Evolutionary conservation across 805 yeast genomes (phyloP), one percentile per base, ranked within the genome.

Genomic region (Yarrowia bubula): DNA sequence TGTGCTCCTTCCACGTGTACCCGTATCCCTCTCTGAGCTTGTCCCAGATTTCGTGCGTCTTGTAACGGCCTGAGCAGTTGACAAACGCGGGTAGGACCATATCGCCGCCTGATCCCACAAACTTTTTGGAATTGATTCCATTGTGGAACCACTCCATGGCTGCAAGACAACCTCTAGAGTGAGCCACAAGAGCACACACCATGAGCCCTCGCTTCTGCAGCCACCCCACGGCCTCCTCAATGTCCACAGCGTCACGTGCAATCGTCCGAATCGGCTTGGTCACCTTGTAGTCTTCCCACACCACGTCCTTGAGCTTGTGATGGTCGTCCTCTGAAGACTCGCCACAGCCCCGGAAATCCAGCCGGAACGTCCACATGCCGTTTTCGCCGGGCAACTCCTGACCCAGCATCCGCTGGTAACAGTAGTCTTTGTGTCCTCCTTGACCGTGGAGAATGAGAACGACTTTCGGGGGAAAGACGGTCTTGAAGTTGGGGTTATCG

Each of bases 331-430:
- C 86, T 28, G 83, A 87, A 3, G 96, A 89, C 66, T 83, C 84
- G 0, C 98, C 98, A 74, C 95, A 87, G 7, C 88, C 89, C 65
- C 97, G 80, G 71, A 92, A 92, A 75, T 92, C 98, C 69, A 92
- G 86, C 68, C 98, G 78, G 58, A 90, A 79, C 3, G 88, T 83
- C 71, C 80, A 84, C 65, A 84, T 77, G 0, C 96, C 96, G 66
- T 82, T 73, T 14, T 81, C 81, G 1, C 76, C 72, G 0, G 92
- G 86, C 64, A 92, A 73, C 31, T 75, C 76, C 32, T 82, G 81
- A 0, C 96, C 92, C 48, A 90, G 74, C 14, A 76, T 70, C 31
- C 83, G 82, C 68, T 88, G 91, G 74, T 88, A 92, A 66, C 90
- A 85, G 73, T 90, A 88, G 77, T 89, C 84, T 69, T 90, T 84